phyloP scores from a whole-genome alignment of 106 monocot species.

The Dioscorea dumetorum region DNA sequence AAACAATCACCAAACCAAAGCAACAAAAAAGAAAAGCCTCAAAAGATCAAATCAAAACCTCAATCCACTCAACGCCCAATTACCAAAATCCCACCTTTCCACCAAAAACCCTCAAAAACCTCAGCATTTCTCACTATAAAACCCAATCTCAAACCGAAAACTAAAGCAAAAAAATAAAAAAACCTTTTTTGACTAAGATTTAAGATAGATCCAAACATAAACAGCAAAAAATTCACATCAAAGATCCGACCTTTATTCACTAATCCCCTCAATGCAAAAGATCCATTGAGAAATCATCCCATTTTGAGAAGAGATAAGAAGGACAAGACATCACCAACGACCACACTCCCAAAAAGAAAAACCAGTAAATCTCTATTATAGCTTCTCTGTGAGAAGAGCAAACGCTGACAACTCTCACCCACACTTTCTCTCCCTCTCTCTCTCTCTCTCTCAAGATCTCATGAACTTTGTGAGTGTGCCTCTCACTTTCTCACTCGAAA shows the following conservation, averaged over 20 bases:
- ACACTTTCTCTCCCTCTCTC: constrained; percentile 1
- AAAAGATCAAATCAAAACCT: neutral
- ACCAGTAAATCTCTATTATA: too few species aligned
- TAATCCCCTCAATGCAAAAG: neutral
- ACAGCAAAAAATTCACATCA: neutral
- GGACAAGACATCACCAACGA: neutral
- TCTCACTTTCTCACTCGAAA: neutral
- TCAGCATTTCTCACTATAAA: neutral
- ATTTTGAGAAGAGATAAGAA: neutral
- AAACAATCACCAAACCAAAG: neutral
- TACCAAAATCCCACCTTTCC: neutral
- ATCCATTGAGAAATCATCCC: neutral
- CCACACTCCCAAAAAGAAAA: neutral
- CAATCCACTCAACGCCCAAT: neutral
- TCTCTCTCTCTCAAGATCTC: neutral
- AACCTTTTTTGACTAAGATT: neutral
- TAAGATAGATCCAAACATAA: neutral
- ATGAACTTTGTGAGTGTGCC: neutral
- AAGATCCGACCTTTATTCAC: neutral
- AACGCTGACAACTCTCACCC: neutral
- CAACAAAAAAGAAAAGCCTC: too few species aligned
- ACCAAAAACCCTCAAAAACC: neutral
- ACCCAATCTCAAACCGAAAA: neutral
- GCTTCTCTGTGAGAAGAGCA: too few species aligned
- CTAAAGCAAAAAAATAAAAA: too few species aligned